Base-by-base conservation (phyloP, 176 grass and related monocot species). In the Eragrostis nindensis region DNA sequence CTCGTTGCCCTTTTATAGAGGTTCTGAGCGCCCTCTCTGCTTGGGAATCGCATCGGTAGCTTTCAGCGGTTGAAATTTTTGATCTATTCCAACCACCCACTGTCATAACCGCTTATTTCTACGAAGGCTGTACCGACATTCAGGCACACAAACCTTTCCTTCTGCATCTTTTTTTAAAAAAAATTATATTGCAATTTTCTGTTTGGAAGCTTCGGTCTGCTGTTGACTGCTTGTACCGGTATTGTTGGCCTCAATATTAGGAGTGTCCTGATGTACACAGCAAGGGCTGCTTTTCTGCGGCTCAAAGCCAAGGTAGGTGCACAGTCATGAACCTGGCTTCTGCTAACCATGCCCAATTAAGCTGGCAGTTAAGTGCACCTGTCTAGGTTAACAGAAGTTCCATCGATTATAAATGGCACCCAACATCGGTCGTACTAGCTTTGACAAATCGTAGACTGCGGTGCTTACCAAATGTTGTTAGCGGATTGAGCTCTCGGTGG, bases 361-460 rank as follows among this genome's bases (percentile, higher is more conserved):
- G 63, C 2, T 49, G 82, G 72, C 82, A 27, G 72, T 89, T 89
- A 85, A 85, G 66, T 39, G 66, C 72, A 85, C 57, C 82, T 66
- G 46, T 89, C 77, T 7, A 79, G 29, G 64, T 43, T 81, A 75
- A 82, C 9, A 38, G 70, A 70, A 85, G 45, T 68, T 38, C 7
- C 74, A 7, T 50, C 62, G 54, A 17, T 14, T 17, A 88, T 79
- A 70, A 30, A 30, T 67, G 71, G 7, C 42, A 7, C 17, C 40
- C 62, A 49, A 7, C 52, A 71, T 46, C 40, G 17, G 10, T 24
- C 59, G 69, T 48, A 57, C 63, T 42, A 46, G 49, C 13, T 47
- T 85, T 80, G 71, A 85, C 87, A 55, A 45, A 44, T 19, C 12
- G 46, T 47, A 18, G 55, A 48, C 71, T 25, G 64, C 9, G 45